phyloP scores from a whole-genome alignment of 805 yeast species.

The Saccharomycopsis fermentans region DNA sequence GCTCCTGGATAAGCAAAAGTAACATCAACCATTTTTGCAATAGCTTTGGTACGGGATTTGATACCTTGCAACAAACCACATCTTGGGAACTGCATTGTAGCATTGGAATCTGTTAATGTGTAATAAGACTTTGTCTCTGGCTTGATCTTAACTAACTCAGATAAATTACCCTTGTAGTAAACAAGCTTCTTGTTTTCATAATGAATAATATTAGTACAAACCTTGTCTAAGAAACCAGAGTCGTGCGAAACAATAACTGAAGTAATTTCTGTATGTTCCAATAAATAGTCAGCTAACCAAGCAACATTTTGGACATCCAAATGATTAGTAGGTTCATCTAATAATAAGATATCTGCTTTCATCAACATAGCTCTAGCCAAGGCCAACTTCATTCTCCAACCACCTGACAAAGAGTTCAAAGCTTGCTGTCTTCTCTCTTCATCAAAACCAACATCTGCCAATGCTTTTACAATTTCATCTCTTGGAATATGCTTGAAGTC shows the following conservation, averaged over 20 bases:
- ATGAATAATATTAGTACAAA: slow-evolving; percentile 94
- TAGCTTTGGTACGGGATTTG: slow-evolving; percentile 87
- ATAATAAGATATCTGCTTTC: slow-evolving; percentile 88
- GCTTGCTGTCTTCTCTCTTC: slow-evolving; percentile 82
- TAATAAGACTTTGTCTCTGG: slow-evolving; percentile 97
- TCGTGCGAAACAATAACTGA: slow-evolving; percentile 96
- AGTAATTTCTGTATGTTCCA: slow-evolving; percentile 76
- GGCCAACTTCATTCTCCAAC: slow-evolving; percentile 99
- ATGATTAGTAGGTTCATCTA: slow-evolving; percentile 98
- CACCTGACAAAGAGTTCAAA: slow-evolving; percentile 94
- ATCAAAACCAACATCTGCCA: slow-evolving; percentile 81
- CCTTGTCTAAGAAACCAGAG: slow-evolving; percentile 90
- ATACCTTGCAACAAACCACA: slow-evolving; percentile 98
- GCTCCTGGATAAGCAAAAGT: slow-evolving; percentile 89
- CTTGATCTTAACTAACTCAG: slow-evolving; percentile 80
- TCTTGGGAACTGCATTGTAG: slow-evolving; percentile 96
- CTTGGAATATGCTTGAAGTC: slow-evolving; percentile 56
- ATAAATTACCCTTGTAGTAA: slow-evolving; percentile 91
- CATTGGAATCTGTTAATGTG: slow-evolving; percentile 84
- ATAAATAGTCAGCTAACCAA: slow-evolving; percentile 87
- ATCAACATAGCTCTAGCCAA: slow-evolving; percentile 97
- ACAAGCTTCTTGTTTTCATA: slow-evolving; percentile 92
- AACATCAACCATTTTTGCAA: slow-evolving; percentile 77
- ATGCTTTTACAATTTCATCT: slow-evolving; percentile 65
- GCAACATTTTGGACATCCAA: slow-evolving; percentile 88